These are phyloP conservation scores for Ophiostoma himal-ulmi DNA, from an alignment of 2,329 filamentous ascomycete species.

Conservation along the genomic window DNA sequence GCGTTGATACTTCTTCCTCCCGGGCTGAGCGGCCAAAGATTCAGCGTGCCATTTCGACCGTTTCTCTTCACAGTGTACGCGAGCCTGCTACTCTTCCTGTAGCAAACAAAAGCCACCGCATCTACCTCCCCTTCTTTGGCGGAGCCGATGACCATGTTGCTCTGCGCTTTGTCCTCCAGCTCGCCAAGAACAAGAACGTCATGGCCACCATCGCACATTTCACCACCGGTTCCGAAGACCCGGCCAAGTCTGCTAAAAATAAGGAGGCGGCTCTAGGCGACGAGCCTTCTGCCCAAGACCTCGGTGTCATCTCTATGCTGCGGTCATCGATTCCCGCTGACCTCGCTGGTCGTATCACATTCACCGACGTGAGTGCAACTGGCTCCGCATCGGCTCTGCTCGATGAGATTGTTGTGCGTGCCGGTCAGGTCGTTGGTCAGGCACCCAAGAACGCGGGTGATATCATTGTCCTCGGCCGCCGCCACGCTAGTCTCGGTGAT, in stretches of 20 bases:
- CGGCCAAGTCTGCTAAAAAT: conserved; percentile 6
- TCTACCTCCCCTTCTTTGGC: conserved; percentile 84
- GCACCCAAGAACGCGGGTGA: conserved; percentile 62
- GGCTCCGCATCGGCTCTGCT: conserved; percentile 36
- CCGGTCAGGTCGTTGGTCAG: conserved; percentile 53
- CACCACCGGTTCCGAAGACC: conserved; percentile 24
- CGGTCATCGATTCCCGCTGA: conserved; percentile 34
- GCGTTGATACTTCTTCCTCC: conserved; percentile 28
- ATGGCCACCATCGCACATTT: conserved; percentile 70
- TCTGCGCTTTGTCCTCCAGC: conserved; percentile 73
- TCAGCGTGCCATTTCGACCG: conserved; percentile 45
- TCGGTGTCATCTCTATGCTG: conserved; percentile 34
- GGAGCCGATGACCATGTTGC: conserved; percentile 76
- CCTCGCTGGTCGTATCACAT: conserved; percentile 37
- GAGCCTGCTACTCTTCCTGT: conserved; percentile 54
- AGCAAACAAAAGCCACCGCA: conserved; percentile 66
- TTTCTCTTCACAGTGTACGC: conserved; percentile 56
- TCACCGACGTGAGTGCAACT: conserved; percentile 44
- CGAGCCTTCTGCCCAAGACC: conserved; percentile 35
- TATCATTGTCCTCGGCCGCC: conserved; percentile 60
- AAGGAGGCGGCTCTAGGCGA: conserved; percentile 26
- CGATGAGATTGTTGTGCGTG: conserved; percentile 46
- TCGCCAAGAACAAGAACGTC: conserved; percentile 71
- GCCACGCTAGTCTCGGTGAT: conserved; percentile 35
- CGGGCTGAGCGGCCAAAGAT: conserved; percentile 38